Evolutionary conservation across 805 yeast genomes (phyloP).

Genomic region (Saccharomycopsis sp.): DNA sequence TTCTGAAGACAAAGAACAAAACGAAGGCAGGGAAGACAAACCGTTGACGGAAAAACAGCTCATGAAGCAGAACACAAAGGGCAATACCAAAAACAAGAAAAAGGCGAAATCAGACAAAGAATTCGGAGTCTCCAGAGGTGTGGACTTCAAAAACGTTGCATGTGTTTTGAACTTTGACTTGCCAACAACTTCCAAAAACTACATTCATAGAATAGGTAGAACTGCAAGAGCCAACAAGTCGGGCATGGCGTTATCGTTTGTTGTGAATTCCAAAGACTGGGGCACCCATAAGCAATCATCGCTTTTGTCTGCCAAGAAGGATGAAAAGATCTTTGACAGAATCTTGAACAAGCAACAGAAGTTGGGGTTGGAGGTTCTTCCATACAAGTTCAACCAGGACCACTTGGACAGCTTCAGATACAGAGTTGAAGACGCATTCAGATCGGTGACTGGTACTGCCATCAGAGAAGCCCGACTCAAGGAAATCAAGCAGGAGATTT

Average conservation of each 20-base stretch:
- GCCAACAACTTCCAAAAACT: conserved; percentile 81
- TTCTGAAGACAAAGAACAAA: conserved; percentile 24
- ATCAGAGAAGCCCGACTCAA: conserved; percentile 88
- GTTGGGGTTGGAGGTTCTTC: conserved; percentile 65
- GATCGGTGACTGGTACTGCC: conserved; percentile 85
- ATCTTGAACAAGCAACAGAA: conserved; percentile 70
- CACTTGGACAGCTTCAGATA: conserved; percentile 95
- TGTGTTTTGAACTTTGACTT: conserved; percentile 93
- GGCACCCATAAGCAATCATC: conserved; percentile 84
- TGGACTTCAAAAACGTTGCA: conserved; percentile 91
- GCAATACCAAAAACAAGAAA: conserved; percentile 22
- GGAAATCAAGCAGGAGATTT: conserved; percentile 78
- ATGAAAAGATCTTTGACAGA: conserved; percentile 75
- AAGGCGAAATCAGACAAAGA: conserved; percentile 45
- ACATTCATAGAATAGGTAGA: conserved; percentile 91
- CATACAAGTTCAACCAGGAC: conserved; percentile 82
- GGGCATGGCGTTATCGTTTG: conserved; percentile 91
- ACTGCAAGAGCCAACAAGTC: conserved; percentile 96
- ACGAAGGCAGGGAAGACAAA: conserved; percentile 22
- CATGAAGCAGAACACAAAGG: conserved; percentile 19
- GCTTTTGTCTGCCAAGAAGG: conserved; percentile 61
- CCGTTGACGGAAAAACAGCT: conserved; percentile 22
- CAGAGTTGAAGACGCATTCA: conserved; percentile 93
- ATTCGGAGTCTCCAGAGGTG: conserved; percentile 94
- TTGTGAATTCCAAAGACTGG: conserved; percentile 71